Evolutionary conservation across 1,284 basidiomycete species (phyloP), one percentile per base, ranked within the genome.

Genomic region (Anthracocystis setariae): DNA sequence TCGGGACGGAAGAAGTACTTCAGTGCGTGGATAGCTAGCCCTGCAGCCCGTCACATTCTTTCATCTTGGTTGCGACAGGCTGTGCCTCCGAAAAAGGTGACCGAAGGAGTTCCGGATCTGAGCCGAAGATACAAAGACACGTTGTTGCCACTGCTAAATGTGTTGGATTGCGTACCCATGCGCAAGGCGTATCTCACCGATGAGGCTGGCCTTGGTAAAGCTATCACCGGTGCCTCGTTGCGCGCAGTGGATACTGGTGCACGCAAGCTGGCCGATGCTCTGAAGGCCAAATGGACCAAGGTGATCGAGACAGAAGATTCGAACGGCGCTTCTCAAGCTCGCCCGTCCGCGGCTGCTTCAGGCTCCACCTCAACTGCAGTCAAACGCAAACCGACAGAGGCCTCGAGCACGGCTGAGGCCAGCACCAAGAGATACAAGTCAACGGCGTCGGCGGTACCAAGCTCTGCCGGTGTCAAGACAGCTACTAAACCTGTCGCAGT

Each of bases 241-340:
- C 74, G 76, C 13, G 62, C 69, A 2, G 56, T 49, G 8, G 67
- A 59, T 12, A 52, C 57, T 4, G 33, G 46, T 5, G 74, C 72
- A 12, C 62, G 60, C 9, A 53, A 55, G 33, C 24, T 68, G 5
- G 74, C 76, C 0, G 44, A 46, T 18, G 52, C 35, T 5, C 46
- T 78, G 38, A 72, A 68, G 43, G 57, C 46, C 7, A 71, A 71
- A 46, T 78, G 76, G 76, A 68, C 55, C 15, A 63, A 69, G 15
- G 32, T 74, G n/a, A 65, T 76, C 25, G 46, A 65, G 1, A 35
- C 48, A 9, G 65, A 48, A 27, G 57, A 53, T 45, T 25, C 39
- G 18, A 52, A 21, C 13, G 29, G 44, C 10, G 29, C 49, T 33
- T 9, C 53, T 4, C 21, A 10, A 3, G 17, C 50, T 20, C 20